phyloP scores from a whole-genome alignment of 805 yeast species.

The Hanseniaspora meyeri region DNA sequence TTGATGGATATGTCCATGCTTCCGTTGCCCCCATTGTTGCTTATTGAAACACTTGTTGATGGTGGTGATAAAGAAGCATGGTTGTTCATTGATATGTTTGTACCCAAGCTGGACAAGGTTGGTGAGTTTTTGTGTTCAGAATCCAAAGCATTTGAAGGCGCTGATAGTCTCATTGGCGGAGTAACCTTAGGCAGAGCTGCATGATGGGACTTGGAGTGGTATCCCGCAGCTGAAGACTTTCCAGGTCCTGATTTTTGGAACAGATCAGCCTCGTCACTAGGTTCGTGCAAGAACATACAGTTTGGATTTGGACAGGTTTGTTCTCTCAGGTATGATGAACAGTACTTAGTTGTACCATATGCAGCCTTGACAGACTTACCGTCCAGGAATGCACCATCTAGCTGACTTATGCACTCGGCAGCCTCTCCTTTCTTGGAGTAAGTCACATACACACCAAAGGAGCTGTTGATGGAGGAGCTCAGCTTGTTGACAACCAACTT shows the following conservation, averaged over 20 bases:
- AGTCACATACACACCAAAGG: constrained; percentile 91
- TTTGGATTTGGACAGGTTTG: constrained; percentile 96
- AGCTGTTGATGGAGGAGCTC: constrained; percentile 45
- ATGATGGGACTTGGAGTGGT: constrained; percentile 32
- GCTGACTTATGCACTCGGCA: constrained; percentile 77
- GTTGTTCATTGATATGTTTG: background rate
- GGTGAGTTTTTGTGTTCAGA: constrained; percentile 23
- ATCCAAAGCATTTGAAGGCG: constrained; percentile 31
- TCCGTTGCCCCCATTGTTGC: background rate
- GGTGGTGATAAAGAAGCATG: background rate
- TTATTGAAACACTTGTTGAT: background rate
- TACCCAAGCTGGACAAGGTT: constrained; percentile 1
- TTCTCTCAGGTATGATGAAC: constrained; percentile 90
- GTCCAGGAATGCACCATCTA: constrained; percentile 84
- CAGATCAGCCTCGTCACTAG: constrained; percentile 98
- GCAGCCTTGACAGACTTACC: constrained; percentile 87
- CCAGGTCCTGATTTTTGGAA: constrained; percentile 48
- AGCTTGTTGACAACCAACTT: constrained; percentile 86
- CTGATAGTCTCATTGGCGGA: constrained; percentile 19
- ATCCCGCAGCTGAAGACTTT: constrained; percentile 3
- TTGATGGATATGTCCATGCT: constrained; percentile 7
- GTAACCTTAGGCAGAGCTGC: constrained; percentile 34
- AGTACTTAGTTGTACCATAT: constrained; percentile 95
- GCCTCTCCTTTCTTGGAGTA: constrained; percentile 92
- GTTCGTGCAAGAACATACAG: constrained; percentile 98